Percentiles rank a stretch among this genome's conserved stretches.
These are phyloP conservation scores for Rosa chinensis DNA, from an alignment of 306 rosid species.

Conservation along the genomic window DNA sequence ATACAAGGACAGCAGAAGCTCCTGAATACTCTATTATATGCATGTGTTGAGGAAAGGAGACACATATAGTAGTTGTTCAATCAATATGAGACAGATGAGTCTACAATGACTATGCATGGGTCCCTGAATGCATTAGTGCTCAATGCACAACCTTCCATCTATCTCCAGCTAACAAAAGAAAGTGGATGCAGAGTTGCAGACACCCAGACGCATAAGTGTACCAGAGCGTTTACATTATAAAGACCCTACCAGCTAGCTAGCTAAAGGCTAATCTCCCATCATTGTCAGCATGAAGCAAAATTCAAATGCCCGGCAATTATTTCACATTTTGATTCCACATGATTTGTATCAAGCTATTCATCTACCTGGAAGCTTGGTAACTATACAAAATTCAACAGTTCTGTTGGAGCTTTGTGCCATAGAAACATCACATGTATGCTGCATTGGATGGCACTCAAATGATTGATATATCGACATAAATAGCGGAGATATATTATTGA, in stretches of 20 bases:
- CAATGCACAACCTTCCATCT: background rate
- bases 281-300: background rate
- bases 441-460: background rate
- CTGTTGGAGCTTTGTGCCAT: background rate
- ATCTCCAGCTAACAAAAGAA: background rate
- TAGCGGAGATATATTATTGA: background rate
- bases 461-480: background rate
- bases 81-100: constrained; percentile 35
- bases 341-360: background rate
- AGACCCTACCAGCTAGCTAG: background rate
- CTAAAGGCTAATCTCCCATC: background rate
- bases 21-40: background rate
- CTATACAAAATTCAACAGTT: background rate
- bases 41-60: constrained; percentile 13
- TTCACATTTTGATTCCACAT: constrained; percentile 1
- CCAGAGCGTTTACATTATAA: background rate
- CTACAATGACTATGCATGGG: constrained; percentile 33
- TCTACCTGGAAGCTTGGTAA: background rate
- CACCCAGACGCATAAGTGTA: background rate
- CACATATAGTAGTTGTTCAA: constrained; percentile 35
- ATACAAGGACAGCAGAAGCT: background rate
- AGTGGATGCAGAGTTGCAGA: constrained; percentile 3
- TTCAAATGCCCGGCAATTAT: background rate
- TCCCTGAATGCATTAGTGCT: constrained; percentile 20
- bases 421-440: background rate